Percentiles rank a stretch among this genome's conserved stretches.
These are phyloP conservation scores for Phytophthora melonis DNA, from an alignment of 352 stramenopile genomes.

Conservation along the genomic window DNA sequence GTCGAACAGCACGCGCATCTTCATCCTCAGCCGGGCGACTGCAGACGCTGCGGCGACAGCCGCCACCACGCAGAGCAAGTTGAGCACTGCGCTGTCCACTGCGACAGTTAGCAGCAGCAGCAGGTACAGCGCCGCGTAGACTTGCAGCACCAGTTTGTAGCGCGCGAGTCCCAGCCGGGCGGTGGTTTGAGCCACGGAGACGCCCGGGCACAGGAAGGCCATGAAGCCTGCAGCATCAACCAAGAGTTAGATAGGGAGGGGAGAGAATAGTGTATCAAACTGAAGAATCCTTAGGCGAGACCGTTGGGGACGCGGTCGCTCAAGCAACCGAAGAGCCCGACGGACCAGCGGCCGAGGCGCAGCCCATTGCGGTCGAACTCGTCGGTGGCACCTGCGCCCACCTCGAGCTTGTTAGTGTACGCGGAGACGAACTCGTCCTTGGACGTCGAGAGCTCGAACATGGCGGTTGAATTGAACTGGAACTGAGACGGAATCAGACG, in stretches of 20 bases:
- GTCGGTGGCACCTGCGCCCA: not conserved
- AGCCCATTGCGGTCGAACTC: slow-evolving; percentile 38
- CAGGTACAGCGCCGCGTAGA: slow-evolving; percentile 44
- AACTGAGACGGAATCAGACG: not conserved
- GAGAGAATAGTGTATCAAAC: not conserved
- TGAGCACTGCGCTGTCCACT: slow-evolving; percentile 18
- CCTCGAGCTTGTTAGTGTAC: slow-evolving; percentile 33
- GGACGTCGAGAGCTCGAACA: slow-evolving; percentile 26
- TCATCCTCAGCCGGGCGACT: slow-evolving; percentile 41
- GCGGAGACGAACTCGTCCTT: slow-evolving; percentile 33
- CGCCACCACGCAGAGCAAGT: slow-evolving; percentile 36
- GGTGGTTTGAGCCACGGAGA: slow-evolving; percentile 45
- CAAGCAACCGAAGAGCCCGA: slow-evolving; percentile 35
- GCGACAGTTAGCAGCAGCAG: slow-evolving; percentile 44
- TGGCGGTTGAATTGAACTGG: slow-evolving; percentile 3
- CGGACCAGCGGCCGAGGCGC: slow-evolving; percentile 29
- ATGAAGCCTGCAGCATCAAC: slow-evolving; percentile 35
- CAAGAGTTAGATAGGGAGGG: not conserved
- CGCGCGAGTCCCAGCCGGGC: slow-evolving; percentile 50
- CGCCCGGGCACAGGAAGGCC: slow-evolving; percentile 40
- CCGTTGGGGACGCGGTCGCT: slow-evolving; percentile 44
- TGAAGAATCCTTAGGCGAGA: slow-evolving; percentile 3
- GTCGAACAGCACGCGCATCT: slow-evolving; percentile 54
- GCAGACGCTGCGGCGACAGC: slow-evolving; percentile 18
- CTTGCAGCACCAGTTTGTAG: slow-evolving; percentile 53